Conservation (phyloP, 2,329 filamentous ascomycete genomes). For the Neopestalotiopsis sp. region DNA sequence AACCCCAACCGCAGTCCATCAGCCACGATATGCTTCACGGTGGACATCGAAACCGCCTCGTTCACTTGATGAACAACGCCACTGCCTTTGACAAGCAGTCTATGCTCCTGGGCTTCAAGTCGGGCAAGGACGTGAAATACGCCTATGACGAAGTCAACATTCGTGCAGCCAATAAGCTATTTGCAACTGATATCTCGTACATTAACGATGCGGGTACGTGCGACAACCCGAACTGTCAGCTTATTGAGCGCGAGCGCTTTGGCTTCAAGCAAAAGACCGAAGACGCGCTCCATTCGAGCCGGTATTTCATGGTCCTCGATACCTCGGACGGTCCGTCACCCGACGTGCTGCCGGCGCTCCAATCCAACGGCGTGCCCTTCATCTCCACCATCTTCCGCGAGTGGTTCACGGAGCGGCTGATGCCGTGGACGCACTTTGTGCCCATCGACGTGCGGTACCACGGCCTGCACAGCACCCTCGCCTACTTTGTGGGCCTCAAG, state of each 20-base stretch:
- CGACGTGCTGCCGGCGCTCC: conserved; percentile 65
- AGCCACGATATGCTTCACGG: conserved; percentile 64
- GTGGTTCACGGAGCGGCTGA: conserved; percentile 78
- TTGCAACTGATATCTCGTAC: conserved; percentile 64
- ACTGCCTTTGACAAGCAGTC: conserved; percentile 53
- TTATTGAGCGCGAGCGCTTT: conserved; percentile 57
- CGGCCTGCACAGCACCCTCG: conserved; percentile 73
- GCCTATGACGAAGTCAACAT: conserved; percentile 60
- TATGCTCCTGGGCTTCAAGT: conserved; percentile 58
- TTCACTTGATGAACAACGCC: conserved; percentile 70
- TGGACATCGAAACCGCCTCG: conserved; percentile 71
- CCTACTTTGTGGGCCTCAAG: conserved; percentile 72
- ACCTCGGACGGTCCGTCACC: conserved; percentile 69
- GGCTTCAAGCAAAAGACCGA: conserved; percentile 51
- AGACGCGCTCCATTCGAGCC: conserved; percentile 62
- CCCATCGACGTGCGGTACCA: conserved; percentile 77
- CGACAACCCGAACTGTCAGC: conserved; percentile 51
- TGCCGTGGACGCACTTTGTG: conserved; percentile 81
- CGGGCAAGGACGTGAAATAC: conserved; percentile 46
- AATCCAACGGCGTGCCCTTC: conserved; percentile 71
- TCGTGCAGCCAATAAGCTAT: conserved; percentile 55
- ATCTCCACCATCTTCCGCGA: conserved; percentile 75
- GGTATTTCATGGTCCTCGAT: conserved; percentile 76
- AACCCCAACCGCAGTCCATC: conserved; percentile 57
- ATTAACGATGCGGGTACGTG: conserved; percentile 59